Percentiles rank a stretch among this genome's conserved stretches.
These are phyloP conservation scores for Phytopythium litorale DNA, from an alignment of 352 stramenopile genomes.

Conservation along the genomic window DNA sequence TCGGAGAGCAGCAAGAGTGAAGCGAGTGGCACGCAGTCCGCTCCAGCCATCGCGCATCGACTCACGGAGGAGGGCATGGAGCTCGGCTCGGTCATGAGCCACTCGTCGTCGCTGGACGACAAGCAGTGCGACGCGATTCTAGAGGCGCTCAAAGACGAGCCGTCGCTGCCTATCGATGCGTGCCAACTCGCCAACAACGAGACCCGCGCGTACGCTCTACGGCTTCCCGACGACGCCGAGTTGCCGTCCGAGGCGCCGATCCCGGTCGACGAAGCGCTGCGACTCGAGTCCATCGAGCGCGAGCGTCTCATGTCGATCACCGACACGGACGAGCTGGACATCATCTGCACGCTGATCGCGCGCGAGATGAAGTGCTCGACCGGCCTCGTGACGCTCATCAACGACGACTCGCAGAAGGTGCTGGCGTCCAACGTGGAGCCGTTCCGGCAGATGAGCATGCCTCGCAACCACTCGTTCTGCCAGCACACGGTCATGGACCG, in stretches of 20 bases:
- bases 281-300: slow-evolving; percentile 16
- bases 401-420: slow-evolving; percentile 31
- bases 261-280: slow-evolving; percentile 20
- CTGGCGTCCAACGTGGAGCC: slow-evolving; percentile 31
- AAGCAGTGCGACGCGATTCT: slow-evolving; percentile 4
- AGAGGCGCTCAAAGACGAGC: slow-evolving; percentile 7
- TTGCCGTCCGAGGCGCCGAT: slow-evolving; percentile 22
- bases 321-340: slow-evolving; percentile 37
- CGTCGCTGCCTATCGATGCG: slow-evolving; percentile 12
- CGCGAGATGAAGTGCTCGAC: slow-evolving; percentile 36
- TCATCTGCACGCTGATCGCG: slow-evolving; percentile 40
- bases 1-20: neutral
- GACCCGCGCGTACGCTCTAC: slow-evolving; percentile 29
- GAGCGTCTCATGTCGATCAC: slow-evolving; percentile 31
- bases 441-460: slow-evolving; percentile 19
- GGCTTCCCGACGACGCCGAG: slow-evolving; percentile 16
- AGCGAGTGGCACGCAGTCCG: neutral
- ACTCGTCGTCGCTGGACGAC: slow-evolving; percentile 8
- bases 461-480: slow-evolving; percentile 47
- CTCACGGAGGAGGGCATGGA: slow-evolving; percentile 15
- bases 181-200: slow-evolving; percentile 33
- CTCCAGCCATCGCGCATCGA: neutral
- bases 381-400: slow-evolving; percentile 44
- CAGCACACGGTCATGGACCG: slow-evolving; percentile 50
- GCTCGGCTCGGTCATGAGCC: neutral